Base-by-base conservation (phyloP, 2,329 filamentous ascomycete species). In the Lojkania enalia region DNA sequence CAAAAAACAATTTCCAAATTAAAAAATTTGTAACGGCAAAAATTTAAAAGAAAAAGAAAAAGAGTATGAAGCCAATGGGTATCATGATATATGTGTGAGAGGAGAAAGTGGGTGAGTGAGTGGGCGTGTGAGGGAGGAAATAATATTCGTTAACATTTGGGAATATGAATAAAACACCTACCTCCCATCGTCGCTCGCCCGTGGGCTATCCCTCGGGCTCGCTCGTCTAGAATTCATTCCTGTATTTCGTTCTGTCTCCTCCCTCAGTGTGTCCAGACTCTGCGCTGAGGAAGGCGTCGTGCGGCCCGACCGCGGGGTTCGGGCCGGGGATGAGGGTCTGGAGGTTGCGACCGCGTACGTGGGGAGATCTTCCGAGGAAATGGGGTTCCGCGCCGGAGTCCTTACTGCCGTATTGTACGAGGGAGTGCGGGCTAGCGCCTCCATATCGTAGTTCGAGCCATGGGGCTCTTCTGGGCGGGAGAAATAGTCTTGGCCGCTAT, bases 391-490 rank as follows among this genome's bases (percentile, higher is more conserved):
- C 2, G 67, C 69, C 1, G 73, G 73, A 1, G 73, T 76, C 21
- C 74, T 68, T 5, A 77, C 62, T 5, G 75, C 75, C 1, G 75
- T 75, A 57, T 74, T 74, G 54, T 80, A 80, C 36, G 73, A 77
- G 6, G 77, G 77, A 0, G 77, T 77, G 25, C 75, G 71, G 3
- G 70, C 64, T 1, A 80, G 66, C 21, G 69, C 70, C 30, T 71
- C 70, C 67, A 77, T 71, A 55, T 78, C 72, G 53, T 72, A 76
- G 39, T 69, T 42, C 4, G 11, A n/a, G 11, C 16, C 32, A 13
- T 19, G 20, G 33, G 12, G 23, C 12, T 33, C 25, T 4, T 43
- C 35, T 13, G 31, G 37, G 16, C 13, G 16, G 14, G 31, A 9
- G 20, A 55, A 55, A 48, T 66, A 67, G 20, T 63, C 61, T 16